Conservation (phyloP, 2,329 filamentous ascomycete species). For the Sporothrix pseudoabietina region DNA sequence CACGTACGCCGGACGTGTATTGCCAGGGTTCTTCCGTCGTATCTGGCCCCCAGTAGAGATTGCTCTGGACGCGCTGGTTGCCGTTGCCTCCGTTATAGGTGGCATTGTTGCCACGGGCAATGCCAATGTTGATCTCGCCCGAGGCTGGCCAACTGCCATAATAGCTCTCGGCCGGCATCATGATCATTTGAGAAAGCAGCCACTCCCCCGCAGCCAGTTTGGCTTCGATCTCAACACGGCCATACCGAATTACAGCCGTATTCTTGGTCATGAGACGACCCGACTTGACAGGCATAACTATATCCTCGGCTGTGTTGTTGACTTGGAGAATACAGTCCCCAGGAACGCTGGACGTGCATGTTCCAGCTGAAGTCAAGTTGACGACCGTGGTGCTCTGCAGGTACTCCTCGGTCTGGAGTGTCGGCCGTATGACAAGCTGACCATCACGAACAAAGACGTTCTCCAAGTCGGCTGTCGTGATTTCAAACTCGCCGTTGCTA, state of each 20-base stretch:
- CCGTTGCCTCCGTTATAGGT: conserved; percentile 28
- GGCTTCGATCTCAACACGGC: conserved; percentile 30
- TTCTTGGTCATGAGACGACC: conserved; percentile 33
- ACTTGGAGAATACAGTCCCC: conserved; percentile 23
- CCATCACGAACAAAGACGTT: conserved; percentile 32
- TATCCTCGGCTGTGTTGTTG: conserved; percentile 28
- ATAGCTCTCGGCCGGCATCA: conserved; percentile 31
- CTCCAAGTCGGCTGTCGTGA: conserved; percentile 29
- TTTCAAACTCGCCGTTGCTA: conserved; percentile 24
- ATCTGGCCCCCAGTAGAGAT: conserved; percentile 32
- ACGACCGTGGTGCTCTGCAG: conserved; percentile 14
- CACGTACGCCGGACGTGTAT: conserved; percentile 24
- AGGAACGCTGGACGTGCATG: conserved; percentile 23
- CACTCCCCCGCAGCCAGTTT: conserved; percentile 35
- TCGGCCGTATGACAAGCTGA: conserved; percentile 31
- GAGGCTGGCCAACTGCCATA: conserved; percentile 33
- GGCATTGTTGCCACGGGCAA: conserved; percentile 31
- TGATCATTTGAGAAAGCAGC: conserved; percentile 32
- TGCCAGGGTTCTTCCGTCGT: conserved; percentile 30
- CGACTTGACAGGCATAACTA: conserved; percentile 31
- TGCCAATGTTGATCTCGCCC: conserved; percentile 32
- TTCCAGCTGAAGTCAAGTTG: conserved; percentile 42
- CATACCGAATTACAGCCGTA: conserved; percentile 31
- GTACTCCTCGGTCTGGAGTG: conserved; percentile 26
- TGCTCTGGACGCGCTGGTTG: conserved; percentile 27